phyloP scores from a whole-genome alignment of 768 basidiomycete species.

The Ramaria sp. region DNA sequence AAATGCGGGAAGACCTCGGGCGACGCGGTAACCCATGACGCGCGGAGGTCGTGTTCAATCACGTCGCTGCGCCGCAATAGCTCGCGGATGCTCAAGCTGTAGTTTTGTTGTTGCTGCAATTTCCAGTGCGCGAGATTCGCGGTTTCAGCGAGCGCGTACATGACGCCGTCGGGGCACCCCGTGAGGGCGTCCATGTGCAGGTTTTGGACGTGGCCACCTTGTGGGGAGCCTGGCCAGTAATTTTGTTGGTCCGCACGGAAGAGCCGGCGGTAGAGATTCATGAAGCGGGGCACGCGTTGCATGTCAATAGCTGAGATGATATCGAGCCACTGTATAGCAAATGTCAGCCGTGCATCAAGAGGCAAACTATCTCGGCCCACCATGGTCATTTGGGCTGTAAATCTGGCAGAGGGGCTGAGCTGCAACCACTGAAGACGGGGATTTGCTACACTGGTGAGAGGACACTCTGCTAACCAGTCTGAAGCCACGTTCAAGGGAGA shows the following conservation, averaged over 20 bases:
- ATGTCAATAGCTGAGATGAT: constrained; percentile 52
- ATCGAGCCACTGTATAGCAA: constrained; percentile 57
- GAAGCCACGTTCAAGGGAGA: constrained; percentile 56
- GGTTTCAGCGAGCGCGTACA: constrained; percentile 66
- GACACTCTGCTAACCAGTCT: constrained; percentile 67
- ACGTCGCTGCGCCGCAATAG: constrained; percentile 61
- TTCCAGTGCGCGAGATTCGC: constrained; percentile 74
- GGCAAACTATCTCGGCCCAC: constrained; percentile 32
- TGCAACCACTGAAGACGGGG: constrained; percentile 46
- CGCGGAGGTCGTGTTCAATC: constrained; percentile 56
- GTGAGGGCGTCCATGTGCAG: constrained; percentile 55
- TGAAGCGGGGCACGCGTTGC: constrained; percentile 54
- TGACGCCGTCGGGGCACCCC: constrained; percentile 70
- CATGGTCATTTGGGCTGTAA: constrained; percentile 61
- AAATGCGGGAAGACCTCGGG: not conserved
- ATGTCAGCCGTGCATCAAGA: not conserved
- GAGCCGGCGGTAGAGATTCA: constrained; percentile 55
- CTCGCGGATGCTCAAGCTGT: constrained; percentile 62
- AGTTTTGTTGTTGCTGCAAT: constrained; percentile 46
- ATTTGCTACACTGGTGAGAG: constrained; percentile 53
- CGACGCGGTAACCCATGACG: constrained; percentile 15
- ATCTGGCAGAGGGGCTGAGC: constrained; percentile 42
- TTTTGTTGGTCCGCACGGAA: constrained; percentile 27
- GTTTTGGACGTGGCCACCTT: constrained; percentile 24
- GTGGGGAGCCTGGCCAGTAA: constrained; percentile 30